These are phyloP conservation scores for Aspergillus mulundensis DNA, from an alignment of 495 filamentous ascomycete species.

Conservation along the genomic window DNA sequence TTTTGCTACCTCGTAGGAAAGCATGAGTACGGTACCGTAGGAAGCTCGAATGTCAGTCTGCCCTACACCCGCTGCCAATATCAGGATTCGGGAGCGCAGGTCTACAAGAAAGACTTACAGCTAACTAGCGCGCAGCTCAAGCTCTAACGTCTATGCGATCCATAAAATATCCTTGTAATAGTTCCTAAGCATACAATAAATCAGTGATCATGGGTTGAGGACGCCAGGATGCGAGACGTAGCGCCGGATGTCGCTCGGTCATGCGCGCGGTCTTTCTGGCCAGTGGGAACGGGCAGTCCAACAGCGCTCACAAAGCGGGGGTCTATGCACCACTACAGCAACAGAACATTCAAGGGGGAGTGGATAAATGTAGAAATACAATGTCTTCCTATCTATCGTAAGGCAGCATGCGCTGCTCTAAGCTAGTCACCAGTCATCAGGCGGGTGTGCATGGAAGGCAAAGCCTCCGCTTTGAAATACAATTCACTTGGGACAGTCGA, in stretches of 20 bases:
- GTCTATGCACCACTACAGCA: not conserved
- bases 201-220: not conserved
- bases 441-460: slow-evolving; percentile 1
- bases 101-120: not conserved
- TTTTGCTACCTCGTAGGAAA: not conserved
- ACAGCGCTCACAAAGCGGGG: not conserved
- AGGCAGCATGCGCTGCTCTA: not conserved
- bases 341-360: not conserved
- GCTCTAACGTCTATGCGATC: not conserved
- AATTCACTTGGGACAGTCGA: not conserved
- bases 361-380: slow-evolving; percentile 1
- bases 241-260: not conserved
- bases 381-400: slow-evolving; percentile 2
- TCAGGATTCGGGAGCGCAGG: not conserved
- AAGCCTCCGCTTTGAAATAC: not conserved
- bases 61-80: not conserved
- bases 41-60: not conserved
- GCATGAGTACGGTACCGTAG: not conserved
- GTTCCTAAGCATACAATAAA: not conserved
- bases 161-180: not conserved
- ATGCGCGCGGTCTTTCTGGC: not conserved
- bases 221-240: not conserved
- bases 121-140: not conserved
- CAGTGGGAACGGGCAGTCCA: not conserved
- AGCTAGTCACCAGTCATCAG: not conserved